A percentile compares a stretch with the other conserved stretches of the same genome.
phyloP scores from a whole-genome alignment of 345 rosid species.

The Arabidopsis arenosa region DNA sequence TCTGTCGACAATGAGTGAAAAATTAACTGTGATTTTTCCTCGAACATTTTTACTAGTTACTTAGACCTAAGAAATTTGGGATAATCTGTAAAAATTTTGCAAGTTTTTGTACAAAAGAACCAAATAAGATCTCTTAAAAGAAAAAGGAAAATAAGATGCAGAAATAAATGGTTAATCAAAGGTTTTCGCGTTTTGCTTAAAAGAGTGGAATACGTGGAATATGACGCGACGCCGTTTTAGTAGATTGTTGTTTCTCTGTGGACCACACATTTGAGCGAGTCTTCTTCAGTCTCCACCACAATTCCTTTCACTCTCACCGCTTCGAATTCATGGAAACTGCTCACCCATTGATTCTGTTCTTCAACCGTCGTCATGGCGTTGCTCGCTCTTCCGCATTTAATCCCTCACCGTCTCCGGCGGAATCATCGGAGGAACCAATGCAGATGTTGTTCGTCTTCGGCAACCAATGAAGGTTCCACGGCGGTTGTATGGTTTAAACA shows the following conservation, averaged over 20 bases:
- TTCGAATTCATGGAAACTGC: constrained; percentile 48
- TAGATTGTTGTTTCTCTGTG: neutral
- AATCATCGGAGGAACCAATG: constrained; percentile 17
- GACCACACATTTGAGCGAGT: constrained; percentile 39
- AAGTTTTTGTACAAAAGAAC: no score
- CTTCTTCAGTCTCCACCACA: constrained; percentile 57
- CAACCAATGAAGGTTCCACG: constrained; percentile 43
- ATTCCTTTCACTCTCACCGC: constrained; percentile 2
- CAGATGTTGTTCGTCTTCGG: constrained; percentile 39
- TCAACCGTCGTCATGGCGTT: constrained; percentile 50
- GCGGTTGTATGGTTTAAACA: constrained; percentile 93
- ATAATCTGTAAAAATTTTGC: no score
- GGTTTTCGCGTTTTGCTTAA: no score
- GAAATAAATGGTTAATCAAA: no score
- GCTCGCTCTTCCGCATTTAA: constrained; percentile 49
- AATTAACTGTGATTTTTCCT: no score
- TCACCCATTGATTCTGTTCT: constrained; percentile 1
- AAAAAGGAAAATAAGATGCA: no score
- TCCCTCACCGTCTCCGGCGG: constrained; percentile 31
- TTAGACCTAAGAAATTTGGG: no score
- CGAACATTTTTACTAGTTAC: no score
- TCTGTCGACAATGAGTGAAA: no score
- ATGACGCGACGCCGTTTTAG: constrained; percentile 8
- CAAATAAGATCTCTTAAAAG: no score
- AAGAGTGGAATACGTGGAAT: no score